Evolutionary conservation across 2,329 filamentous ascomycete genomes (phyloP).

Genomic region (Periconia sp.): DNA sequence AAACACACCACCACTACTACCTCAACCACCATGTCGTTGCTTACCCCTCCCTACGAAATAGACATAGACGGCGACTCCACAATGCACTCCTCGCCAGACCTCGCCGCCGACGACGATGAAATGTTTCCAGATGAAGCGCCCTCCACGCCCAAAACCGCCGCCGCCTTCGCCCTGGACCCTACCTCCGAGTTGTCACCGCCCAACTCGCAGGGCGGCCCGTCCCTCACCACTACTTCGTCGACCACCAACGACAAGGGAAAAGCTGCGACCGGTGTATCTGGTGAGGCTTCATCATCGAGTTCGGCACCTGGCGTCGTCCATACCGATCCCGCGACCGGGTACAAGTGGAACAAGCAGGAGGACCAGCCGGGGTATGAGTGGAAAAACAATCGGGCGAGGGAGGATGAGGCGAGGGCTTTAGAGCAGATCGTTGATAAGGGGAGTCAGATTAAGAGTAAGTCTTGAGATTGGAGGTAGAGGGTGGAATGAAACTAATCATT

Average conservation of each 20-base stretch:
- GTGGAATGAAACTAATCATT: neutral
- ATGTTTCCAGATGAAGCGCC: constrained; percentile 50
- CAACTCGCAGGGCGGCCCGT: constrained; percentile 50
- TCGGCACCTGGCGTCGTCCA: constrained; percentile 17
- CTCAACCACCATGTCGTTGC: constrained; percentile 12
- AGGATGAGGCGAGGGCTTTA: constrained; percentile 38
- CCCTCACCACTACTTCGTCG: constrained; percentile 17
- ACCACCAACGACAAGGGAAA: constrained; percentile 40
- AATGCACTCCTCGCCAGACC: constrained; percentile 52
- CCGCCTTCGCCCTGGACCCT: constrained; percentile 25
- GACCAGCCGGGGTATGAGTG: constrained; percentile 43
- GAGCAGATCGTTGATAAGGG: constrained; percentile 39
- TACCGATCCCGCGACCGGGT: constrained; percentile 35
- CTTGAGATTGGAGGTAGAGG: neutral
- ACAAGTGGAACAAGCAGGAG: constrained; percentile 39
- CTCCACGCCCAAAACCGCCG: constrained; percentile 46
- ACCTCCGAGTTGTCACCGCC: constrained; percentile 57
- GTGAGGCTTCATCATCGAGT: constrained; percentile 1
- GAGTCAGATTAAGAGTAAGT: constrained; percentile 37
- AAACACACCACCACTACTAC: constrained; percentile 6
- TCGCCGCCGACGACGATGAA: constrained; percentile 36
- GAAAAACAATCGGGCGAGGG: constrained; percentile 39
- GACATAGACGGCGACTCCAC: constrained; percentile 59
- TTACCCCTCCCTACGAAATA: constrained; percentile 21
- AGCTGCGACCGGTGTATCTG: constrained; percentile 3